Evolutionary conservation across 768 basidiomycete species (phyloP).

Genomic region (Suillus variegatus): DNA sequence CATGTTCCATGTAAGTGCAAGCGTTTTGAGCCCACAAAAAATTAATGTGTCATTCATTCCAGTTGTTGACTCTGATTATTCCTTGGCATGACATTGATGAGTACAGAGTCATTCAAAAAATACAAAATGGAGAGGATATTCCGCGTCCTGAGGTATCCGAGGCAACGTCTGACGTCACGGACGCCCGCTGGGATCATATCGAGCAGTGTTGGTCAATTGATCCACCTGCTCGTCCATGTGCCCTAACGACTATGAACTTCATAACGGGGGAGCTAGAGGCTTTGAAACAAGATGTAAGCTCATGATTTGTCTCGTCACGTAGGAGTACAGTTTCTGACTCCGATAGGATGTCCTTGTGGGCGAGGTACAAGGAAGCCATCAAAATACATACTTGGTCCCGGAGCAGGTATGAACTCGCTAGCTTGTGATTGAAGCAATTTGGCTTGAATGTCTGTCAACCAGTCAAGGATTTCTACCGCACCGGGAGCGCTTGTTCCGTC

Average conservation of each 20-base stretch:
- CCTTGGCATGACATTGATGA: background rate
- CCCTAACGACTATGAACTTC: background rate
- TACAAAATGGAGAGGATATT: background rate
- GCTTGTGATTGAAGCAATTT: background rate
- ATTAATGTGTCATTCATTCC: no score
- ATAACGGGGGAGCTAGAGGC: background rate
- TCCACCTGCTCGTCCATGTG: background rate
- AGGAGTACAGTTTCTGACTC: background rate
- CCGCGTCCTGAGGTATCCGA: background rate
- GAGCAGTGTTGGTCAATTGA: background rate
- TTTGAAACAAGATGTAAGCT: background rate
- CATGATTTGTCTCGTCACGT: background rate
- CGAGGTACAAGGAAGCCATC: background rate
- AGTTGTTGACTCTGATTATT: background rate
- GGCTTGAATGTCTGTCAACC: background rate
- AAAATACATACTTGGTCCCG: background rate
- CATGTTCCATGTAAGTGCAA: constrained; percentile 9
- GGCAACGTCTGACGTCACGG: background rate
- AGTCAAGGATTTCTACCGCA: background rate
- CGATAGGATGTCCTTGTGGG: background rate
- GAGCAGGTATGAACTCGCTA: background rate
- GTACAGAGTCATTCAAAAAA: background rate
- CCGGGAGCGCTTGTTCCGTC: background rate
- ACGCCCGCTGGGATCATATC: background rate
- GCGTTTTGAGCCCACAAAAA: background rate